phyloP scores from a whole-genome alignment of 805 yeast species.

The Saturnispora bothae region DNA sequence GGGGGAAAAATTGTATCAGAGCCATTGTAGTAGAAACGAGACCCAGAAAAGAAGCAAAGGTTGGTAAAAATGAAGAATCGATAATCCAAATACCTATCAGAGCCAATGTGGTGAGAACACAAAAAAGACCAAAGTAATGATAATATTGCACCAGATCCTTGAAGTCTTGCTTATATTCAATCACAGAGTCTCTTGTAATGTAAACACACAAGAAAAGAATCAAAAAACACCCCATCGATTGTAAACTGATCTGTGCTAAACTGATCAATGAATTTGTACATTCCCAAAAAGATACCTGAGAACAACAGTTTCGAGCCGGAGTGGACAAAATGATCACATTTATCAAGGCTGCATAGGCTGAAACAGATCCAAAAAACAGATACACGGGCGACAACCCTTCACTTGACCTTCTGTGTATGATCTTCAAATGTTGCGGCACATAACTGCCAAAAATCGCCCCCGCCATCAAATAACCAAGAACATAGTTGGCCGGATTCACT shows the following conservation, averaged over 20 bases:
- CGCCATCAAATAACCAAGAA: slow-evolving; percentile 38
- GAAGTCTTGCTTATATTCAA: slow-evolving; percentile 38
- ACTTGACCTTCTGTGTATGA: slow-evolving; percentile 47
- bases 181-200: slow-evolving; percentile 35
- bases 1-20: slow-evolving; percentile 69
- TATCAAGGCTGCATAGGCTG: slow-evolving; percentile 57
- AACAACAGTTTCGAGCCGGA: slow-evolving; percentile 55
- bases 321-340: slow-evolving; percentile 55
- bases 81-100: slow-evolving; percentile 23
- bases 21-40: slow-evolving; percentile 54
- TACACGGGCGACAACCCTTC: slow-evolving; percentile 73
- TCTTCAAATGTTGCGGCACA: slow-evolving; percentile 62
- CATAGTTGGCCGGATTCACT: slow-evolving; percentile 42
- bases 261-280: slow-evolving; percentile 60
- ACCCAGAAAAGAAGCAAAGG: slow-evolving; percentile 55
- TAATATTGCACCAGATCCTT: slow-evolving; percentile 31
- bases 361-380: slow-evolving; percentile 56
- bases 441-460: slow-evolving; percentile 62
- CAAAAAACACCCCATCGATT: slow-evolving; percentile 47
- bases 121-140: slow-evolving; percentile 31
- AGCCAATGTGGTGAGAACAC: slow-evolving; percentile 24
- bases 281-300: slow-evolving; percentile 32
- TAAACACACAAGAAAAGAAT: slow-evolving; percentile 46
- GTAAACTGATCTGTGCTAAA: slow-evolving; percentile 54
- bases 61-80: neutral